Conservation (phyloP, 106 monocot species). For the Acorus calamus region DNA sequence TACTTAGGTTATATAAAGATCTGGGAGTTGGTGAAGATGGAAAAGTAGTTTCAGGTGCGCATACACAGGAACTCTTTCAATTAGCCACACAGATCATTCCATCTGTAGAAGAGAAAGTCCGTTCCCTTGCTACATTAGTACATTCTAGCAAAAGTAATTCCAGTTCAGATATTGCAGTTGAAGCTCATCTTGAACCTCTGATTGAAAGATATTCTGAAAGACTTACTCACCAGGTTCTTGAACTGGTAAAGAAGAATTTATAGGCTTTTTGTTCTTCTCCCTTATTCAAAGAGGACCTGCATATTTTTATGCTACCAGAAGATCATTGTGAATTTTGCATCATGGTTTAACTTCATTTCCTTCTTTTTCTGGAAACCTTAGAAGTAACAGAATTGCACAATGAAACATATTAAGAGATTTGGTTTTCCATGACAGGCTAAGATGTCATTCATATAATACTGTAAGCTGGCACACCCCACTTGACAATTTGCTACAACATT, state of each 20-base stretch:
- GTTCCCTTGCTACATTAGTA: neutral
- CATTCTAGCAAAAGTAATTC: neutral
- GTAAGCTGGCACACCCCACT: no score
- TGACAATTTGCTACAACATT: no score
- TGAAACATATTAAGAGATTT: no score
- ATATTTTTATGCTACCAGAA: no score
- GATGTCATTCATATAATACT: no score
- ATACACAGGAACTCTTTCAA: neutral
- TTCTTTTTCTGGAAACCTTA: no score
- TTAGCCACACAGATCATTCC: neutral
- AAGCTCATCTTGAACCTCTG: neutral
- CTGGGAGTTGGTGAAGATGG: neutral
- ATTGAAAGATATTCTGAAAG: conserved; percentile 4
- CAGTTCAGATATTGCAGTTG: neutral
- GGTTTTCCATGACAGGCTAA: no score
- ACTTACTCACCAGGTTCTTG: conserved; percentile 5
- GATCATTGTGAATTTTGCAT: no score
- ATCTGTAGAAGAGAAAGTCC: neutral
- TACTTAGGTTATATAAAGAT: neutral
- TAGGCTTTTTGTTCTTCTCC: no score
- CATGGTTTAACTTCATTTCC: no score
- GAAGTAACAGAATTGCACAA: no score
- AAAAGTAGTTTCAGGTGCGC: neutral
- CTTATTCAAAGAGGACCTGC: no score
- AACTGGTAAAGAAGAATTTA: neutral